phyloP scores from a whole-genome alignment of 2,329 filamentous ascomycete genomes.

The Penicillium sp. region DNA sequence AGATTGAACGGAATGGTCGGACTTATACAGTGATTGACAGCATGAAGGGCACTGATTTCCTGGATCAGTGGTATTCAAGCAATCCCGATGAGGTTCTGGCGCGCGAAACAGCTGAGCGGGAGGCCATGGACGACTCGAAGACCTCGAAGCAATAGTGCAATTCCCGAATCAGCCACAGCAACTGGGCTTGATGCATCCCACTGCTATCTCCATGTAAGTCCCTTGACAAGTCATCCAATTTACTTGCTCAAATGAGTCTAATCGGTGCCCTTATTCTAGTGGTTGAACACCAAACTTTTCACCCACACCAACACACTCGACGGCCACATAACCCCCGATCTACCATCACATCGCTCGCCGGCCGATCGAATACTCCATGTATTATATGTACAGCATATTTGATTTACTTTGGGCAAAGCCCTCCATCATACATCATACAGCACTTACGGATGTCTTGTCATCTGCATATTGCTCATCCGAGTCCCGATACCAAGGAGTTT shows the following conservation, averaged over 20 bases:
- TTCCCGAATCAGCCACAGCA: not conserved
- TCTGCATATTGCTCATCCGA: not conserved
- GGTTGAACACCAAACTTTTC: not conserved
- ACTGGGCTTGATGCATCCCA: not conserved
- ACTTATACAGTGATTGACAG: slow-evolving; percentile 37
- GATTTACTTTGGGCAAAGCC: slow-evolving; percentile 15
- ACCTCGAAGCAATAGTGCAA: slow-evolving; percentile 2
- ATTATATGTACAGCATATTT: slow-evolving; percentile 39
- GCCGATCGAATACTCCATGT: slow-evolving; percentile 32
- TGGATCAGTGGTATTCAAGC: slow-evolving; percentile 48
- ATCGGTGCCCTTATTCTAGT: not conserved
- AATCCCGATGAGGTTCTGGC: slow-evolving; percentile 41
- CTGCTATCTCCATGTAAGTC: not conserved
- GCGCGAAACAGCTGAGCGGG: slow-evolving; percentile 33
- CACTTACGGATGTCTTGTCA: not conserved
- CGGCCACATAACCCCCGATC: slow-evolving; percentile 23
- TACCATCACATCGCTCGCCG: slow-evolving; percentile 25
- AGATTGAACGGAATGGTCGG: slow-evolving; percentile 38
- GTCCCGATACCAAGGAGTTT: not conserved
- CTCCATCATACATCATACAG: slow-evolving; percentile 5
- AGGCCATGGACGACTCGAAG: slow-evolving; percentile 14
- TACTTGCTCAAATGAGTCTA: not conserved
- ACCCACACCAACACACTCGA: slow-evolving; percentile 4
- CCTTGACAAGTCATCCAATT: not conserved
- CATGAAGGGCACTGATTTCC: slow-evolving; percentile 45